These are phyloP conservation scores for Cryptococcus sp. DNA, from an alignment of 1,284 basidiomycete genomes.

Conservation along the genomic window DNA sequence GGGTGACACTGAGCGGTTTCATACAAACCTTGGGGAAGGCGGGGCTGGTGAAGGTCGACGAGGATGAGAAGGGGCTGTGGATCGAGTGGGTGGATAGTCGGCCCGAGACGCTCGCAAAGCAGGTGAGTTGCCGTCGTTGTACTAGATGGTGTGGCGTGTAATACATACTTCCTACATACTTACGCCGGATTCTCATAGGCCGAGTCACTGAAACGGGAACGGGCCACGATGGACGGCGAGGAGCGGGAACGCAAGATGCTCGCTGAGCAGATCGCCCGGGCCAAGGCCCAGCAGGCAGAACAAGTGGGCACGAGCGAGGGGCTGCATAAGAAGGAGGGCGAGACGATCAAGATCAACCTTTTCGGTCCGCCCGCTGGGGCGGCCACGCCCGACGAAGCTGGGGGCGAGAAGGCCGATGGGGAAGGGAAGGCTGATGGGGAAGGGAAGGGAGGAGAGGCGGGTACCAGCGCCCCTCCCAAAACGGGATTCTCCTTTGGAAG, in stretches of 20 bases:
- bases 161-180: no score
- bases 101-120: slow-evolving; percentile 86
- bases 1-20: slow-evolving; percentile 95
- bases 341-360: slow-evolving; percentile 48
- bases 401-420: neutral
- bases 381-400: slow-evolving; percentile 18
- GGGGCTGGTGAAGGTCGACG: slow-evolving; percentile 88
- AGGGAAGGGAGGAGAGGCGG: slow-evolving; percentile 1
- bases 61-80: slow-evolving; percentile 97
- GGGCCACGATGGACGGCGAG: slow-evolving; percentile 87
- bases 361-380: slow-evolving; percentile 34
- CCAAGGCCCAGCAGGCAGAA: slow-evolving; percentile 49
- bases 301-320: slow-evolving; percentile 55
- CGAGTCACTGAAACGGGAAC: slow-evolving; percentile 86
- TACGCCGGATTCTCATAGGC: slow-evolving; percentile 55
- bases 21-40: slow-evolving; percentile 82
- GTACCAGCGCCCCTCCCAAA: neutral
- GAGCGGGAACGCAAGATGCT: slow-evolving; percentile 86
- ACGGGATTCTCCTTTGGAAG: slow-evolving; percentile 17
- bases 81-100: slow-evolving; percentile 95
- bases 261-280: slow-evolving; percentile 90
- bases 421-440: slow-evolving; percentile 4
- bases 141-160: neutral
- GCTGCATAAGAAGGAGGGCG: slow-evolving; percentile 64
- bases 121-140: slow-evolving; percentile 60